These are phyloP conservation scores for Crithidia bombi DNA, from an alignment of 208 protist genomes.

Conservation along the genomic window DNA sequence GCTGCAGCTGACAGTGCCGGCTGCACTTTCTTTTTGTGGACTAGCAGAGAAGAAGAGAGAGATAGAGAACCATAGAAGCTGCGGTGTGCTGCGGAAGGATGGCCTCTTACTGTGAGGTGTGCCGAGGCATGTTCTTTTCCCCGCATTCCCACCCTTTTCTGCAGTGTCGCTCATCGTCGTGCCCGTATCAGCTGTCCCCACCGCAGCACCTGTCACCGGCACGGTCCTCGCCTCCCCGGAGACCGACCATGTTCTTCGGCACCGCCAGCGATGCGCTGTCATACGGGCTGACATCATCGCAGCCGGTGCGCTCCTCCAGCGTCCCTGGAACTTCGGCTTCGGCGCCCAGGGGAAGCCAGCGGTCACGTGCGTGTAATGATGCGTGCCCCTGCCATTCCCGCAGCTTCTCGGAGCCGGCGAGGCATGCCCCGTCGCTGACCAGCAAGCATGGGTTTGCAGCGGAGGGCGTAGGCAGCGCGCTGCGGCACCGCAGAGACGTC, in stretches of 20 bases:
- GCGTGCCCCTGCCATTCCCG: constrained; percentile 21
- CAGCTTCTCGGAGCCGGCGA: constrained; percentile 1
- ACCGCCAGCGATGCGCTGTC: background rate
- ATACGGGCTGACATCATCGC: background rate
- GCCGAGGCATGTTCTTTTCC: constrained; percentile 46
- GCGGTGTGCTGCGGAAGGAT: constrained; percentile 37
- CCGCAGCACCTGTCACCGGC: background rate
- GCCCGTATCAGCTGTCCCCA: background rate
- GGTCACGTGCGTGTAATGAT: background rate
- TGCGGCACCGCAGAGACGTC: background rate
- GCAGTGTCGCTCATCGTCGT: constrained; percentile 6
- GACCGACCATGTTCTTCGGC: background rate
- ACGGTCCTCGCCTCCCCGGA: background rate
- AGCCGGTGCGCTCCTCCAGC: background rate
- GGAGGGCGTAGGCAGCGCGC: background rate
- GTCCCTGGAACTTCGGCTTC: background rate
- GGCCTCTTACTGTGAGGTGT: constrained; percentile 87
- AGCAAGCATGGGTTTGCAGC: background rate
- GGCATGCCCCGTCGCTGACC: background rate
- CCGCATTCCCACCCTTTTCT: constrained; percentile 40
- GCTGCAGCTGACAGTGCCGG: no score
- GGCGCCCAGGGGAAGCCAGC: background rate
- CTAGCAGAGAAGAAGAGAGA: background rate
- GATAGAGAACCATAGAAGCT: background rate
- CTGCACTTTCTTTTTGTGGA: no score